Conservation (phyloP, 345 rosid genomes). For the Populus alba region DNA sequence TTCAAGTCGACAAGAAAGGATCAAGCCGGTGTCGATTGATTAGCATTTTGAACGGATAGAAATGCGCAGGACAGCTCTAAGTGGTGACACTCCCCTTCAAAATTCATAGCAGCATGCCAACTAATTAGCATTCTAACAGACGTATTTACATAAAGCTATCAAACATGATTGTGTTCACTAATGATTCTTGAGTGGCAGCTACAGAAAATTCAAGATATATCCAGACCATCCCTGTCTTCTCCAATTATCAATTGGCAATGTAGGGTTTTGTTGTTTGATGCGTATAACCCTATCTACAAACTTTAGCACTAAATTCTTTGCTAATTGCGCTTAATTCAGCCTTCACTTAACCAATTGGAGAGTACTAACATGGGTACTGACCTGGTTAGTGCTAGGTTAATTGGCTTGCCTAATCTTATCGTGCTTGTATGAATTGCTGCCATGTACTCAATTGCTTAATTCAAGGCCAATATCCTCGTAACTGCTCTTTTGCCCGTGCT, state of each 20-base stretch:
- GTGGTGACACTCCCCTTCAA: too few relatives aligned
- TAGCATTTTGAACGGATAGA: too few relatives aligned
- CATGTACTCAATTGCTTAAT: not conserved
- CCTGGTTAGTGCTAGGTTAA: constrained; percentile 20
- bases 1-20: not conserved
- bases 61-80: too few relatives aligned
- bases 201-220: not conserved
- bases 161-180: not conserved
- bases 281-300: constrained; percentile 19
- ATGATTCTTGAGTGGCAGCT: not conserved
- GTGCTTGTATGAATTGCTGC: constrained; percentile 9
- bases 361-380: constrained; percentile 30
- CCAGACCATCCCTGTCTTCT: not conserved
- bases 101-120: too few relatives aligned
- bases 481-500: too few relatives aligned
- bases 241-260: not conserved
- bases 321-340: constrained; percentile 23
- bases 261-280: not conserved
- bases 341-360: constrained; percentile 21
- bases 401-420: constrained; percentile 24
- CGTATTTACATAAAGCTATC: not conserved
- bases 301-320: constrained; percentile 34
- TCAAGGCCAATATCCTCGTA: not conserved
- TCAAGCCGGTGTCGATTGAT: too few relatives aligned
- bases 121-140: not conserved